A percentile compares a stretch with the other conserved stretches of the same genome.
These are phyloP conservation scores for Tetrahymena borealis DNA, from an alignment of 73 alveolate species.

Conservation along the genomic window DNA sequence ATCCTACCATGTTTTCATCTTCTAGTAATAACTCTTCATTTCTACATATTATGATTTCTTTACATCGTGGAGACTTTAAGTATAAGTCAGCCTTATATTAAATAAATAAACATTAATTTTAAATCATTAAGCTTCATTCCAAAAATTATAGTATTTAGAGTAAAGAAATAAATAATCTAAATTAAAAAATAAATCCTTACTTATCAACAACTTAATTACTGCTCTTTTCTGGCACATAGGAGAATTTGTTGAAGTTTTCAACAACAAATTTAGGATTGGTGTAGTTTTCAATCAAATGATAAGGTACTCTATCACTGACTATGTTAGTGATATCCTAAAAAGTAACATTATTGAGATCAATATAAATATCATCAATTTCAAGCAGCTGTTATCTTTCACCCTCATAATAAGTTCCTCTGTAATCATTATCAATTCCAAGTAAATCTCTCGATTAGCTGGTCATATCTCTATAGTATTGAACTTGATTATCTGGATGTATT, in stretches of 20 bases:
- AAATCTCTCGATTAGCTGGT: background rate
- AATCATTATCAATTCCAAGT: background rate
- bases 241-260: background rate
- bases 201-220: background rate
- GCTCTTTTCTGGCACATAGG: background rate
- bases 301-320: background rate
- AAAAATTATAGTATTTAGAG: too few relatives aligned
- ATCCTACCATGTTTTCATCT: background rate
- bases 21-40: background rate
- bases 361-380: background rate
- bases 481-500: background rate
- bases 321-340: background rate
- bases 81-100: background rate
- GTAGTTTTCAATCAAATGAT: background rate
- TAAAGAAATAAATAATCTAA: background rate
- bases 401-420: background rate
- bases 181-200: background rate
- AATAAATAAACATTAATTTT: too few relatives aligned
- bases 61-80: background rate
- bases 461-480: background rate
- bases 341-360: background rate
- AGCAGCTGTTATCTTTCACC: background rate
- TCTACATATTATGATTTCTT: background rate
- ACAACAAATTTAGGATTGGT: background rate
- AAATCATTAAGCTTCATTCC: background rate